phyloP scores from a whole-genome alignment of 495 filamentous ascomycete genomes.

The Melanomma pulvis-pyrius region DNA sequence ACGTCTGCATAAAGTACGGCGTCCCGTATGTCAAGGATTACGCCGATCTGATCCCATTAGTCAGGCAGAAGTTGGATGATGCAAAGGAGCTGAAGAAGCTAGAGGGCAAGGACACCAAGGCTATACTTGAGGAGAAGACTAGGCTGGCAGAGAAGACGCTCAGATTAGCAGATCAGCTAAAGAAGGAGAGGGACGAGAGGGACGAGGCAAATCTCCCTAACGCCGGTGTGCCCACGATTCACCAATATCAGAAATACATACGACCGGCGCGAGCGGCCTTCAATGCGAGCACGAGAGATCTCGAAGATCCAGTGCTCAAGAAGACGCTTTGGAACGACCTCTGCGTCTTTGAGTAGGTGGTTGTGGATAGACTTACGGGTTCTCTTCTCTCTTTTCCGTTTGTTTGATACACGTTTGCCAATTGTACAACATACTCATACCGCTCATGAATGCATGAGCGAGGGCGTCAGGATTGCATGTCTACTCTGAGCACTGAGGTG shows the following conservation, averaged over 20 bases:
- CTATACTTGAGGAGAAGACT: background rate
- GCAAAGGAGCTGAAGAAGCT: background rate
- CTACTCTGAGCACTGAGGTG: background rate
- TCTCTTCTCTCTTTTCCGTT: background rate
- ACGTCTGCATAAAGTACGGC: constrained; percentile 54
- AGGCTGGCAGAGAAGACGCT: background rate
- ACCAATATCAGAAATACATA: constrained; percentile 2
- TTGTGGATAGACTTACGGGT: background rate
- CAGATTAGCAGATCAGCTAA: background rate
- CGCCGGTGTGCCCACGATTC: background rate
- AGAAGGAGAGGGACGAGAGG: background rate
- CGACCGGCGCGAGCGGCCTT: background rate
- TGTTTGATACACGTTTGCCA: background rate
- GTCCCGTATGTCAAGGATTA: constrained; percentile 46
- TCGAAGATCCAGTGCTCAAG: background rate
- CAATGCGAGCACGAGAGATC: background rate
- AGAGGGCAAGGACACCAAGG: constrained; percentile 1
- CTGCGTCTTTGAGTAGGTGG: background rate
- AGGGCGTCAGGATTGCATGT: background rate
- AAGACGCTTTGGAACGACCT: background rate
- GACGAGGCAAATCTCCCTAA: background rate
- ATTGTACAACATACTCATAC: background rate
- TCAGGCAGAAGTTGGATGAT: constrained; percentile 18
- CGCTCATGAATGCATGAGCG: background rate
- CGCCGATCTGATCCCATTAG: constrained; percentile 36